Percentiles rank a stretch among this genome's conserved stretches.
These are phyloP conservation scores for Corymbia maculata DNA, from an alignment of 345 rosid genomes.

Conservation along the genomic window DNA sequence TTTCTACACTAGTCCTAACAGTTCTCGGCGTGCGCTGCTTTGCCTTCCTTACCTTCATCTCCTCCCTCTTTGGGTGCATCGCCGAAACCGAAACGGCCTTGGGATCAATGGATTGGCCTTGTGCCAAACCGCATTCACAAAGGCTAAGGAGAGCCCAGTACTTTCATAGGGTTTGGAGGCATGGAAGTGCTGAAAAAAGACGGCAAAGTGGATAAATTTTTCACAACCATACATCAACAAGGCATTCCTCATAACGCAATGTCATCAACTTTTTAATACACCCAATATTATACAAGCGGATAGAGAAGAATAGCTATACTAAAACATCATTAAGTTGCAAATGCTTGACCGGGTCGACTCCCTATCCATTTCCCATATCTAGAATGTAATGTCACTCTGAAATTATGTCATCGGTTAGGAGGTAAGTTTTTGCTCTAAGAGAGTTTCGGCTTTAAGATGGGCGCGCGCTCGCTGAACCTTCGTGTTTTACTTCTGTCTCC, in stretches of 20 bases:
- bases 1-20: neutral
- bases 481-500: constrained; percentile 4
- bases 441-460: neutral
- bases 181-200: neutral
- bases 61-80: neutral
- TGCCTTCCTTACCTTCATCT: neutral
- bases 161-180: neutral
- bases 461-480: constrained; percentile 4
- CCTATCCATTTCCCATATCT: neutral
- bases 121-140: neutral
- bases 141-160: neutral
- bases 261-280: neutral
- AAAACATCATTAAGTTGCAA: neutral
- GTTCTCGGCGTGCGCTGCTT: neutral
- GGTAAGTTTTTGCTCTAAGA: constrained; percentile 1
- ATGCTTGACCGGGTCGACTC: neutral
- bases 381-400: neutral
- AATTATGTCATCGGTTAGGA: neutral
- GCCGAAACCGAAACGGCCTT: neutral
- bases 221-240: neutral
- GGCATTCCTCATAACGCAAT: neutral
- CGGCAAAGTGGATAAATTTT: neutral
- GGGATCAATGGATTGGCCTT: neutral
- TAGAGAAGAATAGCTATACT: neutral
- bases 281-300: neutral